Base-by-base conservation (phyloP, 306 rosid genomes). In the Fagus sylvatica region DNA sequence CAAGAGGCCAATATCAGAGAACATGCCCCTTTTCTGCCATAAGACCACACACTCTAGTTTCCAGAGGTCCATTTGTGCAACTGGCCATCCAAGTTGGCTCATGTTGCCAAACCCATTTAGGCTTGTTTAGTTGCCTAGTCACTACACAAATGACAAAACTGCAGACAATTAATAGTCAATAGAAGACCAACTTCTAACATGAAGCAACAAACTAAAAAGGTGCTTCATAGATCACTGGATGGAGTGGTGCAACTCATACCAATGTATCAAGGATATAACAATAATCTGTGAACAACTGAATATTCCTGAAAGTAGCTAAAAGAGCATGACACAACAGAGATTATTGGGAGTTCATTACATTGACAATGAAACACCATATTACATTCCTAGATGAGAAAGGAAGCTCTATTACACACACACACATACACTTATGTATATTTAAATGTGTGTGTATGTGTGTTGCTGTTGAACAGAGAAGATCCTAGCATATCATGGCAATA, bases 1-100 rank as follows among this genome's bases (percentile, higher is more conserved):
- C 7, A n/a, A 49, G 53, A 77, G 59, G n/a, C 54, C 74, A 48
- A 32, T 2, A 32, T 59, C 15, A 39, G 30, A 43, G 39, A 76
- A 53, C 19, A n/a, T 10, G 40, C 54, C 48, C 46, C 70, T 32
- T 54, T 5, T 28, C 32, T n/a, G 41, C 59, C 54, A 32, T 7
- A 81, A 78, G 61, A 55, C 34, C 74, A 76, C 61, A 73, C 42
- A 53, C 61, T 28, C 66, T 60, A 51, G 34, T 66, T 15, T 60
- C 61, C 62, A 53, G 42, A 75, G 19, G 55, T 33, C 41, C 46
- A 72, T 60, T 7, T 8, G 65, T 57, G 69, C 66, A 53, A 68
- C 46, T 28, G 56, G 7, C 41, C 70, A 60, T 74, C 71, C 56
- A 28, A 75, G 72, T 34, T 7, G 5, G 41, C n/a, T 13, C 4